Base-by-base conservation (phyloP, 2,329 filamentous ascomycete species). In the Gaeumannomyces tritici region DNA sequence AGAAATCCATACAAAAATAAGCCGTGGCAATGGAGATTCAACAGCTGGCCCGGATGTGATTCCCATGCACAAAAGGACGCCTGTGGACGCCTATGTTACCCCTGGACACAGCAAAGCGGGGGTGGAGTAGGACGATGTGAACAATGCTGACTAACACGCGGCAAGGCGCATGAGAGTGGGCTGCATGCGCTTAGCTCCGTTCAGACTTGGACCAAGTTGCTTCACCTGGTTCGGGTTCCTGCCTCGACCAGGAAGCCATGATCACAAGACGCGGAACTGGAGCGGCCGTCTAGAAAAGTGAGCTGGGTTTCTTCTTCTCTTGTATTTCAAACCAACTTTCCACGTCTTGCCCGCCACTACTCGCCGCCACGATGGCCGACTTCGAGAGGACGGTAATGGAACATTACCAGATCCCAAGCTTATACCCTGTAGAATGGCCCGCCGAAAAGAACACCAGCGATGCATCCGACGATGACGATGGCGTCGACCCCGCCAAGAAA, bases 361-460 rank as follows among this genome's bases (percentile, higher is more conserved):
- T 55, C 21, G 63, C 60, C 24, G 62, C 61, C 68, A 74, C 65
- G 66, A 84, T 84, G 88, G 83, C 86, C 66, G 90, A 95, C 70
- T 84, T 87, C 69, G 89, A 95, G 71, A 81, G 87, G 65, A 86
- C 84, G 57, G 85, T 98, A 62, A 85, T 95, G 69, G 92, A 92
- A 69, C 92, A 96, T 77, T 98, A 98, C 78, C 90, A 92, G 73
- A 83, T 98, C 59, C 83, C 88, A 55, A 90, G 83, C 18, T 80
- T 90, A 26, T 93, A 86, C 73, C 93, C 93, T 2, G 83, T 85
- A 47, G 86, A 90, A 80, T 98, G 93, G 93, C 93, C 93, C 0
- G 80, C 86, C 59, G 89, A 96, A 69, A 88, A 91, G 73, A 88
- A 93, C 71, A 83, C 87, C 62, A 86, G 84, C 70, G 87, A 89